Evolutionary conservation across 257 asterid genomes (phyloP).

Genomic region (Solanum ossicruentum): DNA sequence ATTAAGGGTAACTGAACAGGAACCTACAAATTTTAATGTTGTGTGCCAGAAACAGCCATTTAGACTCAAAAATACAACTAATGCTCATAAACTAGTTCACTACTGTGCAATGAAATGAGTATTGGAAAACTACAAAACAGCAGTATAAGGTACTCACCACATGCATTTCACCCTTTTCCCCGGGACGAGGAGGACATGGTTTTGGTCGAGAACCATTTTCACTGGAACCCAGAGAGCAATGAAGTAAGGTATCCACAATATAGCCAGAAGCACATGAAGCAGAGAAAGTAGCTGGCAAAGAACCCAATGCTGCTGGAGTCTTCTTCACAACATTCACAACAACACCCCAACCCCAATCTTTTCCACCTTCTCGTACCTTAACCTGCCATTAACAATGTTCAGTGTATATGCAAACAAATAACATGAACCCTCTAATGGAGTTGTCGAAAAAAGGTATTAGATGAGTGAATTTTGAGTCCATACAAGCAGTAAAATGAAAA

Average conservation of each 20-base stretch:
- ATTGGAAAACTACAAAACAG: neutral
- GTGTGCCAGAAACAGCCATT: neutral
- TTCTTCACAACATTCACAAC: conserved; percentile 89
- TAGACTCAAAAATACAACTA: neutral
- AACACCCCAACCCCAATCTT: conserved; percentile 99
- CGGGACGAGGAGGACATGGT: conserved; percentile 84
- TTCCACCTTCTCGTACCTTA: conserved; percentile 82
- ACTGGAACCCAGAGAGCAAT: conserved; percentile 59
- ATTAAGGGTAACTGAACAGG: conserved; percentile 89
- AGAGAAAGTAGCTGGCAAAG: conserved; percentile 80
- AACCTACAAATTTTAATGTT: conserved; percentile 36
- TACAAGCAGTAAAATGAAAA: neutral
- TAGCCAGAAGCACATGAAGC: conserved; percentile 70
- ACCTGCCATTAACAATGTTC: conserved; percentile 33
- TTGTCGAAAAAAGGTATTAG: neutral
- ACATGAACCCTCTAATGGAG: neutral
- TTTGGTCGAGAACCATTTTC: conserved; percentile 78
- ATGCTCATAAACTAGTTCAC: neutral
- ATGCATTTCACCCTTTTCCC: conserved; percentile 97
- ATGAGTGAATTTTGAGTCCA: neutral
- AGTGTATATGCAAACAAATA: neutral
- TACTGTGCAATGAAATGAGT: neutral
- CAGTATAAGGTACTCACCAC: conserved; percentile 36
- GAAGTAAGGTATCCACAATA: conserved; percentile 82
- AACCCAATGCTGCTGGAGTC: conserved; percentile 46